Evolutionary conservation across 306 rosid species (phyloP), one percentile per base, ranked within the genome.

Genomic region (Rosa multiflora): DNA sequence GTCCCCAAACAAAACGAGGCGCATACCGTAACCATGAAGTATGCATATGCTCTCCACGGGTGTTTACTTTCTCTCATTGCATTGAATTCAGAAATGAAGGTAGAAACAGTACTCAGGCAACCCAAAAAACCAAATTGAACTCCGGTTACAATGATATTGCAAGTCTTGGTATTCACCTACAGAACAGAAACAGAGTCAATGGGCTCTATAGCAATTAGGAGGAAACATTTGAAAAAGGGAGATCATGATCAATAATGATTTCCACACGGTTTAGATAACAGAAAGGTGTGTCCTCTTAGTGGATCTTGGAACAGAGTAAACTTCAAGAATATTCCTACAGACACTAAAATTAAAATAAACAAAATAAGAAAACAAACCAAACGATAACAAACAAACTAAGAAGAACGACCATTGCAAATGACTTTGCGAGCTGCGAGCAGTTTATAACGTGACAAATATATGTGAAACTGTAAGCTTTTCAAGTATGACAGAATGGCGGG

Each of bases 61-160:
- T 78, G 71, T 17, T 2, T 86, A 72, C 97, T 92, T 79, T 85
- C 88, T 78, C 95, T 86, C 95, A 92, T 92, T 44, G 91, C 91
- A 73, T 94, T 84, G 74, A 92, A 92, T 90, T 94, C 97, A 0
- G 94, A 93, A 59, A 87, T 84, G 67, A 94, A 91, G n/a, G 99
- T 87, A 17, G 97, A 91, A 8, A 94, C 95, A 12, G 97, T 92
- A 81, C 99, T 94, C 80, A 92, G 80, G 84, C 97, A 92, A 17
- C 99, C 94, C 87, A 90, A 44, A 18, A 92, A 62, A 74, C 97
- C 97, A 56, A 94, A 76, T 69, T 94, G 94, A 61, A 87, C 61
- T 76, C 97, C 97, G 13, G 81, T 44, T 53, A 82, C 85, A 37
- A 87, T 80, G 9, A 86, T 94, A 44, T 92, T 89, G 64, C 91